phyloP scores from a whole-genome alignment of 164 flowering plant genomes.

The Echeveria elegans region DNA sequence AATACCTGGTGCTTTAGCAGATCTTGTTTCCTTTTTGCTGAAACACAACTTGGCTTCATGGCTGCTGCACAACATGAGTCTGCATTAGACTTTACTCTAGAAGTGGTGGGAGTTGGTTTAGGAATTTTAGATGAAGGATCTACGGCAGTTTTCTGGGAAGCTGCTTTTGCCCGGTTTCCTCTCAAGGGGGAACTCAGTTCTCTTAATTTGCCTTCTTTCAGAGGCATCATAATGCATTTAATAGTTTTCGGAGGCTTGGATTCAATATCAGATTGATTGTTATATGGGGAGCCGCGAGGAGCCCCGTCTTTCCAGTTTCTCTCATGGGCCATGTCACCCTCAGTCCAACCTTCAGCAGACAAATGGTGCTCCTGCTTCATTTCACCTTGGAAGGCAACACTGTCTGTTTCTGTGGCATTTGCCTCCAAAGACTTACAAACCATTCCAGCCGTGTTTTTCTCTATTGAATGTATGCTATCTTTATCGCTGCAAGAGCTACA shows the following conservation, averaged over 20 bases:
- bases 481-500: constrained; percentile 74
- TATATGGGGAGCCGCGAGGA: constrained; percentile 23
- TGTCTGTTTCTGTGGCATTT: constrained; percentile 41
- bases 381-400: constrained; percentile 38
- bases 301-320: constrained; percentile 31
- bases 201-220: constrained; percentile 76
- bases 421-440: constrained; percentile 26
- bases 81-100: constrained; percentile 37
- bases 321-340: constrained; percentile 12
- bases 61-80: constrained; percentile 29
- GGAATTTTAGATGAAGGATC: constrained; percentile 53
- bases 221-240: constrained; percentile 57
- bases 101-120: constrained; percentile 31
- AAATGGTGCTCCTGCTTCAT: constrained; percentile 28
- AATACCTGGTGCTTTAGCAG: constrained; percentile 68
- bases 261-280: constrained; percentile 30
- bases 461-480: constrained; percentile 62
- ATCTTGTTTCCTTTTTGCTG: constrained; percentile 38
- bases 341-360: constrained; percentile 29
- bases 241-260: constrained; percentile 60
- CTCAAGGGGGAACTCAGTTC: constrained; percentile 85
- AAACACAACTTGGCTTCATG: constrained; percentile 35
- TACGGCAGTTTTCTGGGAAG: constrained; percentile 29
- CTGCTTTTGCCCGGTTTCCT: constrained; percentile 42
- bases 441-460: constrained; percentile 27